phyloP scores from a whole-genome alignment of 2,329 filamentous ascomycete species.

The Aspergillus tamarii region DNA sequence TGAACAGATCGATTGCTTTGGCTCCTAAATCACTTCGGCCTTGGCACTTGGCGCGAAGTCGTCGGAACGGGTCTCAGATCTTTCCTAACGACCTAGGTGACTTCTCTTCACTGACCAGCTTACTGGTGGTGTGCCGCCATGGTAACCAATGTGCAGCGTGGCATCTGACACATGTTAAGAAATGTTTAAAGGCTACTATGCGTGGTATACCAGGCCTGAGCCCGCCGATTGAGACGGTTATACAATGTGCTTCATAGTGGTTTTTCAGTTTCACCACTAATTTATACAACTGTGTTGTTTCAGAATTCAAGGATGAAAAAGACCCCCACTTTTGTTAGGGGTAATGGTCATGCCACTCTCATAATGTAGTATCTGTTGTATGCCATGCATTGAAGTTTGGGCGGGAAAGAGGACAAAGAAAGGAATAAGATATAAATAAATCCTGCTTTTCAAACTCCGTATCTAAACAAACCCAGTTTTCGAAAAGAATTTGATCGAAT shows the following conservation, averaged over 20 bases:
- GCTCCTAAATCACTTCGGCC: background rate
- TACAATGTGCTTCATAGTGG: background rate
- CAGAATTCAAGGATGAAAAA: background rate
- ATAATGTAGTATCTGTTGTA: background rate
- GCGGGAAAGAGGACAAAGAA: background rate
- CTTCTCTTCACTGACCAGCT: background rate
- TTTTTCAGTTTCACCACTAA: background rate
- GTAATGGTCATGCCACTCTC: background rate
- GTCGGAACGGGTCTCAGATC: background rate
- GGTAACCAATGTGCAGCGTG: background rate
- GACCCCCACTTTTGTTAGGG: background rate
- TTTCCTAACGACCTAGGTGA: background rate
- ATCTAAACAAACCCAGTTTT: background rate
- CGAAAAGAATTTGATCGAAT: background rate
- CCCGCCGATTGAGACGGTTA: background rate
- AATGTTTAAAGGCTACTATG: background rate
- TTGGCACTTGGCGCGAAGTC: background rate
- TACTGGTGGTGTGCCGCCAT: background rate
- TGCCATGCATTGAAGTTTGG: background rate
- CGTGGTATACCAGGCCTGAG: background rate
- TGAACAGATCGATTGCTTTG: background rate
- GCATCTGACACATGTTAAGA: constrained; percentile 5
- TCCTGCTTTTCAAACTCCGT: no score
- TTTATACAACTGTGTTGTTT: background rate
- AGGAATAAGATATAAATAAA: background rate